Conservation (phyloP, 2,329 filamentous ascomycete genomes). For the Verticillium isaacii region DNA sequence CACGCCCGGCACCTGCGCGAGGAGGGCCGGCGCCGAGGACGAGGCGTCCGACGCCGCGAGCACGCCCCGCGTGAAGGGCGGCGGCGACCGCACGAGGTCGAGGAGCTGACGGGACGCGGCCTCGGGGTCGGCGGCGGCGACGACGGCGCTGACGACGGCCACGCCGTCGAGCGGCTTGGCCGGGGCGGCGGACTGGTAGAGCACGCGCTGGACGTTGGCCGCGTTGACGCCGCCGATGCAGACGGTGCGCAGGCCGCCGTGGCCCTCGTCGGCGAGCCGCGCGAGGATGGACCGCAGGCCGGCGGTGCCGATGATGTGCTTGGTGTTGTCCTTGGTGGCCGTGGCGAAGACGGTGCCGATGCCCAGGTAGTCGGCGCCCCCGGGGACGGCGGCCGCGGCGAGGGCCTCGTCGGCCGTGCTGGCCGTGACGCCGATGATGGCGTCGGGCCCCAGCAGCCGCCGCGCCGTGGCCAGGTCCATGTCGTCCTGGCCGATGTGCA, state of each 20-base stretch:
- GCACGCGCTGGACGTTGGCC: constrained; percentile 67
- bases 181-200: constrained; percentile 59
- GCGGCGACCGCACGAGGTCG: constrained; percentile 43
- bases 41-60: not conserved
- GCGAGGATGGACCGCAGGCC: constrained; percentile 65
- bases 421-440: constrained; percentile 88
- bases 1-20: constrained; percentile 31
- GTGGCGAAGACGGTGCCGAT: constrained; percentile 89
- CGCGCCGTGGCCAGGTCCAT: constrained; percentile 67
- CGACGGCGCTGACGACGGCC: constrained; percentile 84
- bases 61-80: constrained; percentile 18
- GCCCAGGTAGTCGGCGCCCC: constrained; percentile 86
- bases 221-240: constrained; percentile 87
- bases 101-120: constrained; percentile 56
- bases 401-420: constrained; percentile 69
- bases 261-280: constrained; percentile 46
- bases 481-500: constrained; percentile 94
- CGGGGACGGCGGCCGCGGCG: constrained; percentile 61
- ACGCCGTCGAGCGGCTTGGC: constrained; percentile 69
- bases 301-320: constrained; percentile 69
- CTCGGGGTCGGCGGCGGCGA: constrained; percentile 65
- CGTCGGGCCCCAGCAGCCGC: constrained; percentile 64
- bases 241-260: constrained; percentile 56
- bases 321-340: constrained; percentile 81
- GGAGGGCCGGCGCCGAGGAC: constrained; percentile 11